Base-by-base conservation (phyloP, 2,329 filamentous ascomycete species). In the Cyclaneusma minus region DNA sequence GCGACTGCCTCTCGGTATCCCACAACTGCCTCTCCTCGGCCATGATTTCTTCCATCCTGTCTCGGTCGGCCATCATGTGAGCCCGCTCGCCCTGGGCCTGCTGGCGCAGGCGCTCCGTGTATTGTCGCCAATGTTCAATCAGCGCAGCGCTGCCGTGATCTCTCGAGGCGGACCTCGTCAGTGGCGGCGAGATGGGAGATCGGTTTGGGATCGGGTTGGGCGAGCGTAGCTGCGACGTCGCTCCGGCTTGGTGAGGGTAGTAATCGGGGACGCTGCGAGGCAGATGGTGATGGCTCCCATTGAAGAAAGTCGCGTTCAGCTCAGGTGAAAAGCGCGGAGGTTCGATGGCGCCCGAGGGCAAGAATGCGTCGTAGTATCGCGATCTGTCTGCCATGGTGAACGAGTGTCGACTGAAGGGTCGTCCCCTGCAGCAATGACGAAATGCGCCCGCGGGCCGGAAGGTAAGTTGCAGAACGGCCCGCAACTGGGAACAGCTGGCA, bases 11-110 rank as follows among this genome's bases (percentile, higher is more conserved):
- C 21, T 49, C 46, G 24, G 38, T 34, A 13, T 48, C 45, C 43
- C 44, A 49, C n/a, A 49, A 28, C 6, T 31, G 28, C 25, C 45
- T 26, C 37, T 49, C 46, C 28, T 48, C 45, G 2, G 32, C 41
- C 37, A 45, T 43, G 3, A 48, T 35, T 24, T 49, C 46, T 18
- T 45, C 39, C 15, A 34, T 30, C 15, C 44, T 33, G 8, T 32
- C 33, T 27, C 44, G 22, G 22, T 48, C 45, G 5, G 43, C 45
- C 16, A 28, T 19, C 34, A 47, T 42, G 25, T 49, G 46, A 25
- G 39, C 38, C 29, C 38, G 37, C 32, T 48, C 45, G 21, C 45
- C 45, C 23, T 45, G 35, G 27, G 28, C 31, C 28, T 49, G 46
- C 15, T 24, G 33, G 25, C 44, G 31, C 15, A 48, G 21, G 21